Percentiles rank a stretch among this genome's conserved stretches.
phyloP scores from a whole-genome alignment of 1,284 basidiomycete genomes.

The Neotropicomus parvogracilis region DNA sequence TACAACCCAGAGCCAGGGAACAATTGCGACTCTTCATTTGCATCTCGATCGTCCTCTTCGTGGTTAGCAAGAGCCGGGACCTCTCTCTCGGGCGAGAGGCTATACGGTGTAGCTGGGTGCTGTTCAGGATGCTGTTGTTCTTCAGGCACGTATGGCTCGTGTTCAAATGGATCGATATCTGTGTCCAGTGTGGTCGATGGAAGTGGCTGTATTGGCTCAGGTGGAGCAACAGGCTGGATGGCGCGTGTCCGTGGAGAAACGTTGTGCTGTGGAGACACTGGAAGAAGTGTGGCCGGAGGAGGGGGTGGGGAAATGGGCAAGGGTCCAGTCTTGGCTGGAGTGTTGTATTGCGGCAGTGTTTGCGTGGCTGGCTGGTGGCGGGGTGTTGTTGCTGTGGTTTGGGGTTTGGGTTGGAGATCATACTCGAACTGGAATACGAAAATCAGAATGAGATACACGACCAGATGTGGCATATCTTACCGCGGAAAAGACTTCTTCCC shows the following conservation, averaged over 20 bases:
- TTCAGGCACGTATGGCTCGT: constrained; percentile 31
- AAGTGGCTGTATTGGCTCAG: constrained; percentile 16
- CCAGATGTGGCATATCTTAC: constrained; percentile 42
- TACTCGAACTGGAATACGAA: constrained; percentile 39
- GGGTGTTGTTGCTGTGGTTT: constrained; percentile 1
- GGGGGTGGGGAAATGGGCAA: constrained; percentile 14
- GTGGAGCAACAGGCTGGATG: constrained; percentile 10
- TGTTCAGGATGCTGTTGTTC: constrained; percentile 10
- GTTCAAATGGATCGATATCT: constrained; percentile 38
- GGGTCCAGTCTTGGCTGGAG: constrained; percentile 7
- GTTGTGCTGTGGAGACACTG: constrained; percentile 8
- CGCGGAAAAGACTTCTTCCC: constrained; percentile 66
- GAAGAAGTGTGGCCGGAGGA: constrained; percentile 13
- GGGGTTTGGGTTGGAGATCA: constrained; percentile 38
- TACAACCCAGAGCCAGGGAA: constrained; percentile 58
- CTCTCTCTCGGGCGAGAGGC: constrained; percentile 26
- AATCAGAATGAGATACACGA: constrained; percentile 6
- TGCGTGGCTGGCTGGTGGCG: constrained; percentile 11
- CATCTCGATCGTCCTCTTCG: constrained; percentile 40
- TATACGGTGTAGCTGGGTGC: constrained; percentile 27
- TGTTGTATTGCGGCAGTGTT: constrained; percentile 10
- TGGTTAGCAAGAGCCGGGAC: neutral
- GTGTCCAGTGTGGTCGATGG: constrained; percentile 24
- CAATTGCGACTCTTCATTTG: constrained; percentile 41
- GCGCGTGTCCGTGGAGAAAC: constrained; percentile 9